phyloP scores from a whole-genome alignment of 345 rosid genomes.

The Salix exigua region DNA sequence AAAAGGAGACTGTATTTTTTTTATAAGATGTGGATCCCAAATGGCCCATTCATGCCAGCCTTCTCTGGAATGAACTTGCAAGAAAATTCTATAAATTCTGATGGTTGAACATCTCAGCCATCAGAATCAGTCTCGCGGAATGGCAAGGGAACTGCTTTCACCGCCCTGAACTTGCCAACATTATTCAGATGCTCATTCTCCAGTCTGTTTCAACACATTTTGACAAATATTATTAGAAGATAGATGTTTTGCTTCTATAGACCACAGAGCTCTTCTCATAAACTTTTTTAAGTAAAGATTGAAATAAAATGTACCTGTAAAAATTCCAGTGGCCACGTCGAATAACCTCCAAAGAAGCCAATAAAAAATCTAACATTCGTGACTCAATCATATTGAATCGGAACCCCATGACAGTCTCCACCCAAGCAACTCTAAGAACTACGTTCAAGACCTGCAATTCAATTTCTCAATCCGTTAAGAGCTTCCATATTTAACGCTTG shows the following conservation, averaged over 20 bases:
- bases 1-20: background rate
- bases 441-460: constrained; percentile 61
- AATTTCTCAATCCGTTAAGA: constrained; percentile 2
- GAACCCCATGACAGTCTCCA: constrained; percentile 66
- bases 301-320: constrained; percentile 55
- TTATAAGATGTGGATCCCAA: background rate
- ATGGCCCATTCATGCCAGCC: background rate
- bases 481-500: background rate
- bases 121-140: constrained; percentile 70
- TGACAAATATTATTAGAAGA: background rate
- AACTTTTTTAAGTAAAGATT: background rate
- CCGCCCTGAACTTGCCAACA: constrained; percentile 83
- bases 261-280: background rate
- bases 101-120: constrained; percentile 21
- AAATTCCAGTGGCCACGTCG: constrained; percentile 98
- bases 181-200: constrained; percentile 92
- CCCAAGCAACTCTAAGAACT: constrained; percentile 79
- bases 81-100: background rate
- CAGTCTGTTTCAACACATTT: constrained; percentile 41
- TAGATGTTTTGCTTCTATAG: background rate
- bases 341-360: constrained; percentile 87
- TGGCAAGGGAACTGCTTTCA: constrained; percentile 82
- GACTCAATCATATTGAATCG: constrained; percentile 45
- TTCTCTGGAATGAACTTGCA: background rate
- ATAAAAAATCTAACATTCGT: constrained; percentile 65